phyloP scores from a whole-genome alignment of 75 land plant genomes.

The Sequoiadendron giganteum region DNA sequence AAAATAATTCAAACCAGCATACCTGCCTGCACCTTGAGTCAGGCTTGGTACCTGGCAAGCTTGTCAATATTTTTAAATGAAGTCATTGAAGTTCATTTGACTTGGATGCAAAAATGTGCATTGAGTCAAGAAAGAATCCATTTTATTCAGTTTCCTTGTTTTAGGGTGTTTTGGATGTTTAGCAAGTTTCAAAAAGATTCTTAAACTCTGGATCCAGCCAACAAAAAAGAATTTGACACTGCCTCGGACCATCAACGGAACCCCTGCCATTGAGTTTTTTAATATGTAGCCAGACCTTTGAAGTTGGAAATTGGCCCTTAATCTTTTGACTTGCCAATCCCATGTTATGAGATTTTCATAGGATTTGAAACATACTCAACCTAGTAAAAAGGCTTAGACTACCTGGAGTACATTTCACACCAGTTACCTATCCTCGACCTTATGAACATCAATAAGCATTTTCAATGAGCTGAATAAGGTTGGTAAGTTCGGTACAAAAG shows the following conservation, averaged over 20 bases:
- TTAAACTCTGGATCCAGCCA: neutral
- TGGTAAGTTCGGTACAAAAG: neutral
- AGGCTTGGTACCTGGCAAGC: neutral
- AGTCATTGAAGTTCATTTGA: too few relatives aligned
- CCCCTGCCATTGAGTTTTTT: too few relatives aligned
- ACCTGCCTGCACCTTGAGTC: neutral
- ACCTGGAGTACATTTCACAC: neutral
- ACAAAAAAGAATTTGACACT: too few relatives aligned
- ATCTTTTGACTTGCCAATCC: too few relatives aligned
- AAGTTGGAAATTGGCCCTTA: neutral
- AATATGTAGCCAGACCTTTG: too few relatives aligned
- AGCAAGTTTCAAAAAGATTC: neutral
- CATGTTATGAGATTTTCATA: neutral
- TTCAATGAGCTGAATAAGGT: neutral
- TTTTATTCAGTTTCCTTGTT: neutral
- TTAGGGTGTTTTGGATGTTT: neutral
- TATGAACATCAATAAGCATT: too few relatives aligned
- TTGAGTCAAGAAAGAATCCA: neutral
- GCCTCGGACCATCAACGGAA: neutral
- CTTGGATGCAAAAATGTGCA: too few relatives aligned
- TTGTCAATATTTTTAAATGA: neutral
- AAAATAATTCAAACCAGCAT: neutral
- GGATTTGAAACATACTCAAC: neutral
- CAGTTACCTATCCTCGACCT: neutral
- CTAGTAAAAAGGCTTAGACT: neutral